phyloP scores from a whole-genome alignment of 352 stramenopile species.

The Phytophthora cactorum region DNA sequence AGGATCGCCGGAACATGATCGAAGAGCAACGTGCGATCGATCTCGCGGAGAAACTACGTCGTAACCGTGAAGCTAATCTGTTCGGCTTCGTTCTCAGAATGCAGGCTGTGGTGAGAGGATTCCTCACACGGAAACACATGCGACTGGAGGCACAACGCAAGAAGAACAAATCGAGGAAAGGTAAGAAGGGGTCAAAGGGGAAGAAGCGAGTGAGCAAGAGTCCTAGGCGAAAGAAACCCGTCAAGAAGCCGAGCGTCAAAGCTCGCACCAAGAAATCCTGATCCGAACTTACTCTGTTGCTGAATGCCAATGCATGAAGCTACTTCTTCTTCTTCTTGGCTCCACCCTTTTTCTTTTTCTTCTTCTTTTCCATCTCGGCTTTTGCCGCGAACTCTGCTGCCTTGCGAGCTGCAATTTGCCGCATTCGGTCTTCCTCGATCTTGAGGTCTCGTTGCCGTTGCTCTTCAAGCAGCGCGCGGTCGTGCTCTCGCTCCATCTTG shows the following conservation, averaged over 20 bases:
- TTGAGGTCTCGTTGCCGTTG: slow-evolving; percentile 60
- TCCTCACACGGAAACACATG: slow-evolving; percentile 52
- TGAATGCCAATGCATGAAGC: neutral
- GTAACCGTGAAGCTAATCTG: slow-evolving; percentile 51
- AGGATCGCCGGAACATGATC: slow-evolving; percentile 56
- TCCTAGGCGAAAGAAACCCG: slow-evolving; percentile 16
- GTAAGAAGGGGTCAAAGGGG: slow-evolving; percentile 39
- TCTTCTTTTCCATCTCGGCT: slow-evolving; percentile 83
- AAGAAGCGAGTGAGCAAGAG: slow-evolving; percentile 31
- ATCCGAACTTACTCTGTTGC: slow-evolving; percentile 3
- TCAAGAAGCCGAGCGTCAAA: slow-evolving; percentile 24
- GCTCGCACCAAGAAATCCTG: slow-evolving; percentile 20
- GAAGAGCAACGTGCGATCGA: slow-evolving; percentile 53
- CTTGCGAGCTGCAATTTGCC: slow-evolving; percentile 72
- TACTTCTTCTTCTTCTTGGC: slow-evolving; percentile 72
- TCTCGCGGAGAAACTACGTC: slow-evolving; percentile 31
- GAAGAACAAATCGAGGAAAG: slow-evolving; percentile 35
- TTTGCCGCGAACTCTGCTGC: slow-evolving; percentile 74
- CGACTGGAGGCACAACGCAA: slow-evolving; percentile 32
- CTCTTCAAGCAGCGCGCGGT: slow-evolving; percentile 52
- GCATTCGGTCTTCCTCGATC: slow-evolving; percentile 68
- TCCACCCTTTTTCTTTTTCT: slow-evolving; percentile 73
- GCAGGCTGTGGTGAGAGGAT: slow-evolving; percentile 66
- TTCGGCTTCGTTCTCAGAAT: slow-evolving; percentile 60
- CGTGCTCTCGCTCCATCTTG: slow-evolving; percentile 58